Conservation (phyloP, 331 rosid genomes). For the Spiraea crenata region DNA sequence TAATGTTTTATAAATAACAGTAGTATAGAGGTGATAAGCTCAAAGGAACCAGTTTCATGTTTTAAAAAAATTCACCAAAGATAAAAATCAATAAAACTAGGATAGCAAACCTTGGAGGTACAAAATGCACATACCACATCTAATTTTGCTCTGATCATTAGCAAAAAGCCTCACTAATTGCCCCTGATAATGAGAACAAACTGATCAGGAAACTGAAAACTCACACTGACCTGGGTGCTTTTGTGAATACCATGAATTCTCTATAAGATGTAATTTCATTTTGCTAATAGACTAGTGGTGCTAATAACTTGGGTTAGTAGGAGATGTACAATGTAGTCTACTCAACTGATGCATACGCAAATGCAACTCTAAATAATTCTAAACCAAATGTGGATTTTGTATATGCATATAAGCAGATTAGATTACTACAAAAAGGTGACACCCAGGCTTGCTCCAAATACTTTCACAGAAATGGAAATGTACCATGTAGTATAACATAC, state of each 20-base stretch:
- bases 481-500: too few relatives aligned
- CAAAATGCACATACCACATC: slow-evolving; percentile 64
- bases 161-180: slow-evolving; percentile 90
- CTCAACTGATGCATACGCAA: background rate
- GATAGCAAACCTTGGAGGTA: too few relatives aligned
- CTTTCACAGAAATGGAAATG: too few relatives aligned
- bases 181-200: slow-evolving; percentile 59
- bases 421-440: background rate
- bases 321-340: background rate
- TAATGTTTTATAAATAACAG: too few relatives aligned
- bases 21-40: too few relatives aligned
- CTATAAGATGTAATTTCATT: background rate
- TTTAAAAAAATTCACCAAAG: too few relatives aligned
- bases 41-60: too few relatives aligned
- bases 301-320: background rate
- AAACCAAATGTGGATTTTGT: background rate
- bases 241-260: background rate
- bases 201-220: background rate
- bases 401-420: background rate
- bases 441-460: too few relatives aligned
- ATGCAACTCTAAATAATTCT: background rate
- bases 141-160: slow-evolving; percentile 89
- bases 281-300: background rate
- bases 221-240: background rate
- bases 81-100: too few relatives aligned